A percentile compares a stretch with the other conserved stretches of the same genome.
Conservation (phyloP, 2,329 filamentous ascomycete species). For the Nemania sp. region DNA sequence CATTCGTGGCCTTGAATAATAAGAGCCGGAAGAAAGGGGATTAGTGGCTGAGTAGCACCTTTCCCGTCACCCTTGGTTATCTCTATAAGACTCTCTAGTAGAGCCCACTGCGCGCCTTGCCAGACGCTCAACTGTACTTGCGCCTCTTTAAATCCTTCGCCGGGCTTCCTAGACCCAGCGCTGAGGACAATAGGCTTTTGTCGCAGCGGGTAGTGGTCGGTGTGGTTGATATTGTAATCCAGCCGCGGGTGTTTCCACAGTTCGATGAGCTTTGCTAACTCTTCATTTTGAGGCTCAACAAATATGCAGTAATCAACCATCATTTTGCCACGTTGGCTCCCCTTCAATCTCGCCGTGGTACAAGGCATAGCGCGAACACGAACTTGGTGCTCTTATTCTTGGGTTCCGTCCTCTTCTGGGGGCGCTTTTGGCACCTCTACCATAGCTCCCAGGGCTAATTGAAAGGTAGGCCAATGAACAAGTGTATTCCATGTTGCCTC, state of each 20-base stretch:
- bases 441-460: slow-evolving; percentile 26
- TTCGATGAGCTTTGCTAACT: slow-evolving; percentile 19
- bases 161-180: slow-evolving; percentile 41
- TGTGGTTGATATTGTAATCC: slow-evolving; percentile 40
- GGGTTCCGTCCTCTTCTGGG: slow-evolving; percentile 6
- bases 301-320: slow-evolving; percentile 36
- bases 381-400: slow-evolving; percentile 13
- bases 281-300: slow-evolving; percentile 20
- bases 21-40: slow-evolving; percentile 32
- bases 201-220: slow-evolving; percentile 35
- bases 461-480: slow-evolving; percentile 29
- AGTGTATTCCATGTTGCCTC: slow-evolving; percentile 34
- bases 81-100: slow-evolving; percentile 16
- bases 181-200: slow-evolving; percentile 37
- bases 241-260: slow-evolving; percentile 9
- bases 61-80: background rate
- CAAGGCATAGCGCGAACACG: slow-evolving; percentile 27
- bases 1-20: slow-evolving; percentile 36
- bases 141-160: slow-evolving; percentile 33
- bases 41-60: slow-evolving; percentile 12
- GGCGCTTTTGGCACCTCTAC: slow-evolving; percentile 5
- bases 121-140: slow-evolving; percentile 41
- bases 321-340: slow-evolving; percentile 19
- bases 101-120: slow-evolving; percentile 42
- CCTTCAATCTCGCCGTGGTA: slow-evolving; percentile 26